These are phyloP conservation scores for Hyaloperonospora arabidopsidis DNA, from an alignment of 352 stramenopile species.

Conservation along the genomic window DNA sequence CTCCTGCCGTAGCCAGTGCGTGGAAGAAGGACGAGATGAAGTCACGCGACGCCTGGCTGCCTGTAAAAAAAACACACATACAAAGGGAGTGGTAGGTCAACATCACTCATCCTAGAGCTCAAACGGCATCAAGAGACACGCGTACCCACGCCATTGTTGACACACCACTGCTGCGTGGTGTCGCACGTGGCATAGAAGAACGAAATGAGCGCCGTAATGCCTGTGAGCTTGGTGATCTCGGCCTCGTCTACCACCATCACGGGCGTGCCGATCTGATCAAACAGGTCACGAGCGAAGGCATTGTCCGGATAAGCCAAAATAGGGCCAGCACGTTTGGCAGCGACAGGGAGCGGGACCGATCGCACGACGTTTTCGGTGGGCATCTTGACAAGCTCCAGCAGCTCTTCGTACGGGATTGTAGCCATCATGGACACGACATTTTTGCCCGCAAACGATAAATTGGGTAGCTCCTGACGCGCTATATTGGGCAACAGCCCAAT, in stretches of 20 bases:
- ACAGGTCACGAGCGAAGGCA: conserved; percentile 52
- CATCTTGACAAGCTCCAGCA: conserved; percentile 61
- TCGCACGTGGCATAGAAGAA: conserved; percentile 85
- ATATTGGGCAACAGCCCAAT: conserved; percentile 70
- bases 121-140: conserved; percentile 3
- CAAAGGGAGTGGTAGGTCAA: neutral
- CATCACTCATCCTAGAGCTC: neutral
- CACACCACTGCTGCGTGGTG: conserved; percentile 77
- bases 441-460: conserved; percentile 50
- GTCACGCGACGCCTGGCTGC: conserved; percentile 57
- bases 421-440: conserved; percentile 87
- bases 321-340: conserved; percentile 66
- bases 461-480: conserved; percentile 57
- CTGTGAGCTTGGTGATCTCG: conserved; percentile 80
- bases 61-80: conserved; percentile 15
- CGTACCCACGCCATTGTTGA: conserved; percentile 78
- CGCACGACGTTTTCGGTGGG: conserved; percentile 69
- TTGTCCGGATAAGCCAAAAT: conserved; percentile 78
- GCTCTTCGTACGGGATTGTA: conserved; percentile 80
- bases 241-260: conserved; percentile 72
- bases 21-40: conserved; percentile 83
- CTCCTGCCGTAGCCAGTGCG: conserved; percentile 62
- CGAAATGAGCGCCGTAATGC: conserved; percentile 79
- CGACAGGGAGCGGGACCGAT: conserved; percentile 63
- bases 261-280: conserved; percentile 71